Evolutionary conservation across 352 stramenopile species (phyloP), one percentile per base, ranked within the genome.

Genomic region (Bremia lactucae): DNA sequence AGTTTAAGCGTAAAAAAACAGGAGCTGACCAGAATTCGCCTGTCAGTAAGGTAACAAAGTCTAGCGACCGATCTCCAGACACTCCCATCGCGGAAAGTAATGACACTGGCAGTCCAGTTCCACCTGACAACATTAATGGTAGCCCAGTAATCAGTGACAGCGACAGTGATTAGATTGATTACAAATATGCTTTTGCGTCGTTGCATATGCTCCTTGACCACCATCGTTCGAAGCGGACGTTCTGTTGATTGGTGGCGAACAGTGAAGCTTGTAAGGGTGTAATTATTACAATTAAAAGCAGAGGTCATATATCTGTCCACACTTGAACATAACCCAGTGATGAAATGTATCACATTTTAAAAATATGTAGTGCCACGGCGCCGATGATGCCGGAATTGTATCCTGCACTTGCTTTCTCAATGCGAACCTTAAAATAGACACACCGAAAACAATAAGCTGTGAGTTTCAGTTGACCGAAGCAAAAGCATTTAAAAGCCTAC

Each of bases 381-480:
- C 79, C 79, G 36, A 92, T 82, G 53, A 92, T 85, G 3, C 79
- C 79, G 11, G 76, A 81, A 53, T 88, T 68, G 52, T 92, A 92
- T n/a, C 79, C 79, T 2, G 71, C 76, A 22, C 58, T 86, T 14
- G 76, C 71, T 40, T 87, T 87, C 45, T 87, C 75, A 46, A 91
- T 86, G 24, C 48, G 55, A 36, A 87, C 71, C 74, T 87, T 45
- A 19, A 7, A 8, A 31, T 41, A 2, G 19, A 46, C n/a, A 33
- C 11, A 15, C 11, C 40, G 8, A n/a, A 21, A 49, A 10, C 23
- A 41, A 18, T 14, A 11, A 22, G 8, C 29, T 37, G 16, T 51
- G 4, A 56, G 22, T n/a, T 45, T 24, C 6, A 14, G 15, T 42
- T 41, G 9, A 9, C 13, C 14, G 37, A 31, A 28, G 34, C 18